Base-by-base conservation (phyloP, 2,329 filamentous ascomycete genomes). In the Aspergillus piperis region DNA sequence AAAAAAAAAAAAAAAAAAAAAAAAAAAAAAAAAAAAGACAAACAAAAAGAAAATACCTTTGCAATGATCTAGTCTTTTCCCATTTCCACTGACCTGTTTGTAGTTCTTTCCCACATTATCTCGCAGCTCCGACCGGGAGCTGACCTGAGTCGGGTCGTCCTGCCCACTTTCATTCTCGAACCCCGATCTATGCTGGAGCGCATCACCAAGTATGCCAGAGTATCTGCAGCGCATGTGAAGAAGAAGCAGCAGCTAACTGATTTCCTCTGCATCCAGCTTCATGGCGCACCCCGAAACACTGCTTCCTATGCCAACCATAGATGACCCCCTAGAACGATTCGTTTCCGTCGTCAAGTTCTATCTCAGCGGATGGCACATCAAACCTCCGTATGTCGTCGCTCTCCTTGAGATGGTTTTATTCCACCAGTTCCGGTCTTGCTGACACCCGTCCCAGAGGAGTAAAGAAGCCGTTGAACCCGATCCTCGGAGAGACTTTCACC, bases 201-300 rank as follows among this genome's bases (percentile, higher is more conserved):
- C 70, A 99, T 99, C 75, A 99, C 95, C 72, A 99, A 99, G 93
- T 96, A 81, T 57, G 57, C 66, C 15, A 17, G 27, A 19, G n/a
- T 19, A 15, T 21, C 30, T 21, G 21, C 17, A n/a, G 2, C 47
- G 19, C 47, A 36, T 47, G 5, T 5, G 11, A 36, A 54, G 59
- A 36, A 54, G 59, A 30, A 58, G 51, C 13, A 13, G 38, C 36
- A 41, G 32, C 57, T 69, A 59, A 67, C 8, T 65, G 70, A 54
- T 75, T 69, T 30, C 54, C 27, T n/a, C 47, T 42, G 51, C 23
- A 44, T 56, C 61, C 74, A 97, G 93, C 82, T 99, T 99, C 83
- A 99, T 99, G 95, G 96, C 94, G 70, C 95, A 99, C 75, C 95
- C 95, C 42, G 95, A 99, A 78, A 96, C 92, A 72, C 88, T 99